A percentile compares a stretch with the other conserved stretches of the same genome.
These are phyloP conservation scores for Mycena chlorophos DNA, from an alignment of 768 basidiomycete species.

Conservation along the genomic window DNA sequence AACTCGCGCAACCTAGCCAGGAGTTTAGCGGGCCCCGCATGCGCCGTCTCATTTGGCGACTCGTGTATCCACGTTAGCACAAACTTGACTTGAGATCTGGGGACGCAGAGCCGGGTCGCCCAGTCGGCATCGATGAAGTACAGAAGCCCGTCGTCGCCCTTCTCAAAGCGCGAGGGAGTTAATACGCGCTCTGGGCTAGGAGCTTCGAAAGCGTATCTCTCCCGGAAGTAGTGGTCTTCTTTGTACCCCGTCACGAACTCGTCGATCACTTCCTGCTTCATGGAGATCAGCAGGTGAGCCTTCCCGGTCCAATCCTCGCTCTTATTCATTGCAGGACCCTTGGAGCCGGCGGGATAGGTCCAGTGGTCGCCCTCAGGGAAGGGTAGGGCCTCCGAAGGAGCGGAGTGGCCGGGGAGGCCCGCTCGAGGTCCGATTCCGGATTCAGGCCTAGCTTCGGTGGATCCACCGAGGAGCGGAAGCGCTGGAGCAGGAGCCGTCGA, in stretches of 20 bases:
- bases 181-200: neutral
- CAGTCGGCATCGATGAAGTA: slow-evolving; percentile 10
- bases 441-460: neutral
- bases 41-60: slow-evolving; percentile 3
- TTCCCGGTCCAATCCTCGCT: neutral
- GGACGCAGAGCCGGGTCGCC: slow-evolving; percentile 7
- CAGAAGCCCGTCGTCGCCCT: neutral
- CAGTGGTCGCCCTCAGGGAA: neutral
- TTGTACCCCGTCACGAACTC: neutral
- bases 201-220: neutral
- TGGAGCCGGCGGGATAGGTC: neutral
- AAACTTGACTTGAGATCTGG: slow-evolving; percentile 19
- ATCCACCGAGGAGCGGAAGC: no score
- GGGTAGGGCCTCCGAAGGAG: neutral
- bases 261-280: neutral
- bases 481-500: no score
- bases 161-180: slow-evolving; percentile 8
- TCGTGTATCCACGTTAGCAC: slow-evolving; percentile 3
- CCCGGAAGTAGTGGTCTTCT: neutral
- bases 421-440: neutral
- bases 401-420: no score
- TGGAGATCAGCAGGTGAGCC: slow-evolving; percentile 1
- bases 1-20: neutral
- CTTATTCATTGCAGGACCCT: neutral
- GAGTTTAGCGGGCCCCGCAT: neutral